These are phyloP conservation scores for Scheffersomyces coipomensis DNA, from an alignment of 805 yeast species.

Conservation along the genomic window DNA sequence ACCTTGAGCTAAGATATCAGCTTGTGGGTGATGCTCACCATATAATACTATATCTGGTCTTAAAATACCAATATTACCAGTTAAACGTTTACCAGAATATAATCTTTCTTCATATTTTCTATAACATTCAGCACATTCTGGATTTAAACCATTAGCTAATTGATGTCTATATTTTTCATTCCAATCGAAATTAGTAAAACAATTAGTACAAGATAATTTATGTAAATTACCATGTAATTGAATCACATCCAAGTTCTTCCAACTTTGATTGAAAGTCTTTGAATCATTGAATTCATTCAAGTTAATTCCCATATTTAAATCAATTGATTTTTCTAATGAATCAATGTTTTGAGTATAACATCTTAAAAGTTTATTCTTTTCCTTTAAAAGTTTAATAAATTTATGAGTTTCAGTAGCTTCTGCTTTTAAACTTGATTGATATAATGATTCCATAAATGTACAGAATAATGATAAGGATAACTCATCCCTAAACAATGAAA, in stretches of 20 bases:
- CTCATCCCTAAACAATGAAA: constrained; percentile 71
- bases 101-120: constrained; percentile 54
- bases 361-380: constrained; percentile 64
- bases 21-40: constrained; percentile 91
- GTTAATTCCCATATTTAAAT: constrained; percentile 58
- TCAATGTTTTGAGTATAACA: constrained; percentile 97
- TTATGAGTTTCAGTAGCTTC: constrained; percentile 81
- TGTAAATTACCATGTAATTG: constrained; percentile 91
- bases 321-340: constrained; percentile 70
- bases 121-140: constrained; percentile 74
- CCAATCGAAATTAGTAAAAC: constrained; percentile 65
- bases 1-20: constrained; percentile 75
- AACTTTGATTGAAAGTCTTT: constrained; percentile 34
- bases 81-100: constrained; percentile 68
- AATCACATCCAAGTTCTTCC: constrained; percentile 74
- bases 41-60: constrained; percentile 90
- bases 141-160: constrained; percentile 63
- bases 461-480: constrained; percentile 72
- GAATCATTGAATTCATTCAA: constrained; percentile 21
- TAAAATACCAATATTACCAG: constrained; percentile 69
- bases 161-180: constrained; percentile 43
- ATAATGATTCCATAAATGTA: constrained; percentile 81
- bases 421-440: constrained; percentile 62
- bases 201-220: constrained; percentile 70
- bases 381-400: constrained; percentile 62